phyloP scores from a whole-genome alignment of 2,329 filamentous ascomycete species.

The Fusarium sp. region DNA sequence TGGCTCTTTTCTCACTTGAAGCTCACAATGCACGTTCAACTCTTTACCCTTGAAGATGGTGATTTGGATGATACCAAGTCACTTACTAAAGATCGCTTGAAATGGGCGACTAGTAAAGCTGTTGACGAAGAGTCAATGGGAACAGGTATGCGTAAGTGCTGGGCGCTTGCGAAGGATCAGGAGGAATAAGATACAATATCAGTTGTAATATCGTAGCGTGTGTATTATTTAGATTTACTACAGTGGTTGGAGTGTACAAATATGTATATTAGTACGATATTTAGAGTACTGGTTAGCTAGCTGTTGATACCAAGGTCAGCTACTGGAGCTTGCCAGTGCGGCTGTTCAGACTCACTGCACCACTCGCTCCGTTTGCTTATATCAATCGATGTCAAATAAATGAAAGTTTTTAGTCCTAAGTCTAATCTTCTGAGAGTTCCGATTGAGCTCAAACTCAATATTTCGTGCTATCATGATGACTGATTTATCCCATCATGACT shows the following conservation, averaged over 20 bases:
- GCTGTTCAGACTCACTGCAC: not conserved
- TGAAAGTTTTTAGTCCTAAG: too few relatives aligned
- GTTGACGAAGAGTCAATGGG: constrained; percentile 67
- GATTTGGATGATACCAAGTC: constrained; percentile 5
- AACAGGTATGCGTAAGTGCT: constrained; percentile 69
- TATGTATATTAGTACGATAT: not conserved
- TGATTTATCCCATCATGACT: not conserved
- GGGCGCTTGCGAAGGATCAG: constrained; percentile 56
- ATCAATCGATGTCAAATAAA: not conserved
- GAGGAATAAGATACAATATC: constrained; percentile 23
- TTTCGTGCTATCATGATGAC: not conserved
- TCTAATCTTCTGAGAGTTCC: too few relatives aligned
- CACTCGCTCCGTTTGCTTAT: too few relatives aligned
- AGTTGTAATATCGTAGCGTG: not conserved
- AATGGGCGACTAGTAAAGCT: constrained; percentile 54
- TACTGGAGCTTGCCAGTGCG: not conserved
- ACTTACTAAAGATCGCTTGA: constrained; percentile 36
- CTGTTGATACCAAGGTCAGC: not conserved
- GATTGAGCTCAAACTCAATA: not conserved
- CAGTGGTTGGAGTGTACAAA: not conserved
- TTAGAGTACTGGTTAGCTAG: not conserved
- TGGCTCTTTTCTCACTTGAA: constrained; percentile 70
- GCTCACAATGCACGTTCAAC: constrained; percentile 67
- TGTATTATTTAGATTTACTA: constrained; percentile 2
- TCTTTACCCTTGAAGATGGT: constrained; percentile 55